Evolutionary conservation across 352 stramenopile species (phyloP).

Genomic region (Phytopythium montanum): DNA sequence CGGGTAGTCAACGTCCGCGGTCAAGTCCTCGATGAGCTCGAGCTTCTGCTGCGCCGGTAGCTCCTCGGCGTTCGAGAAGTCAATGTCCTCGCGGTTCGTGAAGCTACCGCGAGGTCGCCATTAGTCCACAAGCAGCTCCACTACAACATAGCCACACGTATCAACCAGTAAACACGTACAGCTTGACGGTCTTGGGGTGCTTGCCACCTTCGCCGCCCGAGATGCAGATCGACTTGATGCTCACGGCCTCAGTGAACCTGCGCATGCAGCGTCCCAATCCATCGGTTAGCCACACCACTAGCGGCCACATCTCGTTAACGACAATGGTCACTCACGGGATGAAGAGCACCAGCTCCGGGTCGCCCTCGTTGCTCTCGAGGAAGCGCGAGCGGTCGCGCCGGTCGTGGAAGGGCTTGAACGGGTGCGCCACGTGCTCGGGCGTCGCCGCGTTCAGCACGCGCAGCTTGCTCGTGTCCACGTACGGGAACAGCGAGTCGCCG

Average conservation of each 20-base stretch:
- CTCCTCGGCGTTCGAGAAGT: conserved; percentile 81
- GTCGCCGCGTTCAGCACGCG: conserved; percentile 75
- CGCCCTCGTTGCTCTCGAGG: conserved; percentile 74
- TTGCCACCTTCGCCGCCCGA: conserved; percentile 69
- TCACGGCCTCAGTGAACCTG: conserved; percentile 85
- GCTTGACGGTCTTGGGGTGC: conserved; percentile 79
- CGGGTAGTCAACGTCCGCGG: conserved; percentile 68
- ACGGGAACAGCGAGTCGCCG: conserved; percentile 79
- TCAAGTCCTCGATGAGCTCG: conserved; percentile 69
- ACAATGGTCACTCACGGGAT: conserved; percentile 44
- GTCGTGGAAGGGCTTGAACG: conserved; percentile 83
- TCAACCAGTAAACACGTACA: conserved; percentile 32
- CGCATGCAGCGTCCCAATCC: too few relatives aligned
- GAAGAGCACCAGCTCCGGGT: conserved; percentile 83
- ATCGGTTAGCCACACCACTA: neutral
- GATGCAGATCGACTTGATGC: conserved; percentile 88
- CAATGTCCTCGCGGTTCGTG: conserved; percentile 81
- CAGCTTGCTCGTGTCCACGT: conserved; percentile 86
- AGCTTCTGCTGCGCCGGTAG: conserved; percentile 71
- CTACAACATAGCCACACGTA: neutral
- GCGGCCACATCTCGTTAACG: neutral
- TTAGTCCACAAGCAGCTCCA: neutral
- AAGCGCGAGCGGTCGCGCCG: conserved; percentile 62
- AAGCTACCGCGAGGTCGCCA: conserved; percentile 35
- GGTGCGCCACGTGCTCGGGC: conserved; percentile 48